Base-by-base conservation (phyloP, 768 basidiomycete genomes). In the Leucocoprinus sp. region DNA sequence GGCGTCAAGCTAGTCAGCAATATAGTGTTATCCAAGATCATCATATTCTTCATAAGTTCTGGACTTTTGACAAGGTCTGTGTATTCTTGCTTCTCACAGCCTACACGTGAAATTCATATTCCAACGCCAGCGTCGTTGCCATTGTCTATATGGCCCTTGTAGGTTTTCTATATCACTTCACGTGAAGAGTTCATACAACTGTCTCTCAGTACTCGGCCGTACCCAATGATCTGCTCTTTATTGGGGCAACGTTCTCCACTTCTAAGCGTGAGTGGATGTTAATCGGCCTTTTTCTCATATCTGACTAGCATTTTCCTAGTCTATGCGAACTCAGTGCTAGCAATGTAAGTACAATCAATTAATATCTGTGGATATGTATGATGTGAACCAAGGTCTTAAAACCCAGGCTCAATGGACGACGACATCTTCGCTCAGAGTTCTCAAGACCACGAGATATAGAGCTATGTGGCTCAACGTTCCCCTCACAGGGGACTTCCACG, bases 1-100 rank as follows among this genome's bases (percentile, higher is more conserved):
- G 46, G 46, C 15, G 39, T 48, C n/a, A 23, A 36, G 4, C 24
- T 38, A 8, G 31, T 34, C 3, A 48, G 39, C 15, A 48, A 48
- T 17, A 35, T 42, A 6, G 46, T 48, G 12, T 40, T 48, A 17
- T 48, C 46, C 23, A 48, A 48, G 39, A 48, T 48, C 17, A 48
- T 48, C 34, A 42, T 48, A 23, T 48, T 48, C 14, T 48, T 48
- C 17, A 48, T 48, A 15, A 29, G 46, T 12, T 48, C 46, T 27
- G 46, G 46, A 2, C 38, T 48, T 26, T n/a, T 48, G 8, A 48
- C 46, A 15, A 48, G 33, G 46, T 24, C 4, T 31, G 18, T 36
- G 14, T 15, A 14, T 3, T 17, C 34, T 23, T 37, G 5, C n/a
- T n/a, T 19, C 18, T 19, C n/a, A 8, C 2, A 11, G 6, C 2